Conservation (phyloP, 331 rosid species). For the Spiraea crenata region DNA sequence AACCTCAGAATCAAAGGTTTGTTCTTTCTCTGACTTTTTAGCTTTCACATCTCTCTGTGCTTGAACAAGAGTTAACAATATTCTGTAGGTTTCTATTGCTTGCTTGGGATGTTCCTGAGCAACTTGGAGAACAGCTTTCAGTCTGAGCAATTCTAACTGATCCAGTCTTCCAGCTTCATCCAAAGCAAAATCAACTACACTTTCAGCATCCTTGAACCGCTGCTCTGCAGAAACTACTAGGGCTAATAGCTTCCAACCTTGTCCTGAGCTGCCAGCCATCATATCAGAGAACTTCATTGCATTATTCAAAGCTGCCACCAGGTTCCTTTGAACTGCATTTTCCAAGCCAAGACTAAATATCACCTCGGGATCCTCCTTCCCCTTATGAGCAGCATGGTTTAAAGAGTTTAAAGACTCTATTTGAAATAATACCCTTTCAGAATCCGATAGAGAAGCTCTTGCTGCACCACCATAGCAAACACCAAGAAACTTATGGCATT, state of each 20-base stretch:
- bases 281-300: conserved; percentile 56
- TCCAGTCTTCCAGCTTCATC: conserved; percentile 61
- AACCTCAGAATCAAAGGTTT: conserved; percentile 31
- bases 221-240: conserved; percentile 78
- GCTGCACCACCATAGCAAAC: conserved; percentile 72
- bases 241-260: conserved; percentile 72
- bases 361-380: conserved; percentile 53
- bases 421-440: conserved; percentile 59
- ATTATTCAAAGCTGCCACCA: conserved; percentile 59
- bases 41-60: conserved; percentile 54
- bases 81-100: conserved; percentile 88
- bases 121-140: conserved; percentile 82
- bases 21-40: conserved; percentile 33
- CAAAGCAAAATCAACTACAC: conserved; percentile 71
- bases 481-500: conserved; percentile 65
- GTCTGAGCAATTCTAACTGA: conserved; percentile 75
- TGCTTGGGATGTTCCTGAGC: conserved; percentile 79
- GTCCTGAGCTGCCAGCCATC: conserved; percentile 59
- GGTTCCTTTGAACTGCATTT: conserved; percentile 82
- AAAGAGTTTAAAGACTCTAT: conserved; percentile 60
- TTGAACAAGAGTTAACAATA: conserved; percentile 71
- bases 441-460: conserved; percentile 67
- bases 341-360: conserved; percentile 63
- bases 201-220: conserved; percentile 72
- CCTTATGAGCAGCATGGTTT: conserved; percentile 40